Evolutionary conservation across 495 filamentous ascomycete genomes (phyloP), one percentile per base, ranked within the genome.

Genomic region (Trichoderma asperelloides): DNA sequence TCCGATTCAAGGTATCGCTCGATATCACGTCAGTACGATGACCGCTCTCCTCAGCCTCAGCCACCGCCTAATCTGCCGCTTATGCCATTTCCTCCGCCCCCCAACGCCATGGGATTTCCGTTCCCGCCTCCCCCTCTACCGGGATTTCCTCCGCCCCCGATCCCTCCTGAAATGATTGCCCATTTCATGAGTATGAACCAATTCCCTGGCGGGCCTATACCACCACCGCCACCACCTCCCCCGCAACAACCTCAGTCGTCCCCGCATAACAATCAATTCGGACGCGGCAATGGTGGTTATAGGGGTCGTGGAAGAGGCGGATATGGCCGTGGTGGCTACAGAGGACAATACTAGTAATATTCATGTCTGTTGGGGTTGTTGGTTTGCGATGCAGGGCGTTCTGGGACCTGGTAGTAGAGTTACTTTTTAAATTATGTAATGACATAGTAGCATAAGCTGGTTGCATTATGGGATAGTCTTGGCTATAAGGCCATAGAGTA

Each of bases 1-100:
- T 77, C 78, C 25, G 74, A 70, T 37, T 74, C 82, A 25, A 73
- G 68, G 37, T 77, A 76, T 0, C 75, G 75, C 15, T 82, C 83
- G 30, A 77, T 74, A 30, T 68, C 71, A 12, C 72, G 72, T 9
- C 30, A 13, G 40, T 64, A 64, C 40, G 8, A 25, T 65, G 64
- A 30, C 12, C 23, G 64, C 13, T 37, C 64, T 65, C 41, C 64
- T 65, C 64, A 30, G 21, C 41, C 64, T 40, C 64, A 40, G n/a
- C 40, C n/a, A 40, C 62, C 62, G 12, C 12, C 62, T 28, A 16
- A 27, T 45, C 7, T 40, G 30, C 55, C 55, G 12, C 55, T 25
- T 9, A 27, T 60, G 23, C 55, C 55, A 30, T 27, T 27, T 11
- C 55, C 25, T 60, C 23, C 55, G 1, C 23, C 23, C 2, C 7